Evolutionary conservation across 1,284 basidiomycete species (phyloP), one percentile per base, ranked within the genome.

Genomic region (Trichosporon inkin): DNA sequence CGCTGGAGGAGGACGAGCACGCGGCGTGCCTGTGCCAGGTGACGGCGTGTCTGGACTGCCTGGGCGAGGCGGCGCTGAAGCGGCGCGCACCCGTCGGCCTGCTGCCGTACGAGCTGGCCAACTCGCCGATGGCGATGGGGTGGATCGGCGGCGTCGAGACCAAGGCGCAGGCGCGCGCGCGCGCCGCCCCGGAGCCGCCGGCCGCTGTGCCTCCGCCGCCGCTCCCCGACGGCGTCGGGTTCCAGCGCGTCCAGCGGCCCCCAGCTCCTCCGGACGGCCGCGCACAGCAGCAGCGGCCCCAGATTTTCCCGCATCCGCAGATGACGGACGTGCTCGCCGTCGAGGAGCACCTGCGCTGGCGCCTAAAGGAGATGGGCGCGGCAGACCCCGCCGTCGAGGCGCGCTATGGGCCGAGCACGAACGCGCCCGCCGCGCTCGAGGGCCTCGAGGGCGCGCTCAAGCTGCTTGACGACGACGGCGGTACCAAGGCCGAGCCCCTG

Each of bases 261-360:
- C 28, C 57, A 17, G 34, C 61, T 0, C 58, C 60, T 14, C 52
- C 63, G 10, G 53, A n/a, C 41, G 35, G 10, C 7, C 34, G n/a
- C 8, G 36, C 37, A 32, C 17, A 34, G 0, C 61, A 61, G 38
- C 17, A 34, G 0, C 61, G 63, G 0, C 68, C 70, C 3, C 61
- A 64, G 8, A 65, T 75, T 17, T 76, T 77, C 58, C 70, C 72
- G 2, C 77, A 78, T 67, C 77, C 77, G 6, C 76, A 79, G 60
- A 77, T 79, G 77, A 74, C 77, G 0, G 77, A 79, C 61, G 74
- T 79, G 14, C 61, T 79, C 16, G 74, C 77, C 0, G 77, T 79
- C 2, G 77, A 79, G 55, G 77, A 79, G 62, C 75, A 79, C 49
- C 60, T 79, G 10, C 67, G 77, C 32, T 78, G 76, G 73, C 60